These are phyloP conservation scores for Leucosporidium creatinivorum DNA, from an alignment of 768 basidiomycete species.

Conservation along the genomic window DNA sequence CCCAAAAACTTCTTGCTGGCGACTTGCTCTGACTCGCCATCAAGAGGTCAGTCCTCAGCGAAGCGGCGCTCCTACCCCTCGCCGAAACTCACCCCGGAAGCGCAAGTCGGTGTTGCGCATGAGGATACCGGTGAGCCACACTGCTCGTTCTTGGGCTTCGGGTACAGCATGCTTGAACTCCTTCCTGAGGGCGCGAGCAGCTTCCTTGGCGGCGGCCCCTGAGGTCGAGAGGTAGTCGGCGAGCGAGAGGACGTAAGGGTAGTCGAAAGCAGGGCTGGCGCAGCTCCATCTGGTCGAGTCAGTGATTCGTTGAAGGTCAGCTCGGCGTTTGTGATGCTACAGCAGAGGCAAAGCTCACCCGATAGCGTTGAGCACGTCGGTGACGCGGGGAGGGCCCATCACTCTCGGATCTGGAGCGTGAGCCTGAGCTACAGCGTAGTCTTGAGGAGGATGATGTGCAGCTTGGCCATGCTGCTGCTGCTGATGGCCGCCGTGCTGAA, in stretches of 20 bases:
- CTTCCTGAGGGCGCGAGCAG: conserved; percentile 27
- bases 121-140: not conserved
- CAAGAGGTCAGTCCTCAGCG: not conserved
- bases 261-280: conserved; percentile 24
- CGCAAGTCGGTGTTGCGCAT: conserved; percentile 23
- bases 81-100: conserved; percentile 25
- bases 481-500: too few species aligned
- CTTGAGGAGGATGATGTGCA: too few species aligned
- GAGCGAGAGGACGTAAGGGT: conserved; percentile 16
- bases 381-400: too few species aligned
- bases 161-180: conserved; percentile 33
- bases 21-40: conserved; percentile 15
- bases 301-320: not conserved
- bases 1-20: conserved; percentile 33
- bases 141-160: conserved; percentile 18
- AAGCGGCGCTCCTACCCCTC: not conserved
- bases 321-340: too few species aligned
- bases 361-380: too few species aligned
- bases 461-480: too few species aligned
- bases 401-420: too few species aligned
- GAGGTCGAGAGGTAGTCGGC: conserved; percentile 18
- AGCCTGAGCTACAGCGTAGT: too few species aligned
- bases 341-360: too few species aligned
- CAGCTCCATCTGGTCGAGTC: conserved; percentile 14
- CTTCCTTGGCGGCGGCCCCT: conserved; percentile 12